These are phyloP conservation scores for Ceratocystis albifundus DNA, from an alignment of 2,329 filamentous ascomycete genomes.

Conservation along the genomic window DNA sequence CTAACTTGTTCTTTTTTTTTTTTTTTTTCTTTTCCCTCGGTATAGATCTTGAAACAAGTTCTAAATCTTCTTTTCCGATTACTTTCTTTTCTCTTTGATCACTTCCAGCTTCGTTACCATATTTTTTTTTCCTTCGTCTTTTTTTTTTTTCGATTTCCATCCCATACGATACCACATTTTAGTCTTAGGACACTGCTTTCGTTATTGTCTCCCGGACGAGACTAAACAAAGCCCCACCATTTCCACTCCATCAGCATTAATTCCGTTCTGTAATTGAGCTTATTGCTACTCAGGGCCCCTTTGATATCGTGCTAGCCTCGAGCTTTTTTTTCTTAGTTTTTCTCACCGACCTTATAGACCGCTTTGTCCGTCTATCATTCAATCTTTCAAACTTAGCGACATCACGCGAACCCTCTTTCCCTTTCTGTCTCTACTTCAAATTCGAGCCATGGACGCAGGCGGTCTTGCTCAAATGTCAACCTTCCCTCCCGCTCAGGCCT, in stretches of 20 bases:
- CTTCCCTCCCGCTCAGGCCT: conserved; percentile 58
- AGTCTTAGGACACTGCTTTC: conserved; percentile 9
- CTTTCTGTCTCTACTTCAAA: conserved; percentile 4
- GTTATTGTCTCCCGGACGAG: conserved; percentile 22
- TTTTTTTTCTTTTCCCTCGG: conserved; percentile 5
- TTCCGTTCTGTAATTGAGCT: conserved; percentile 9
- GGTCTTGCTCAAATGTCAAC: conserved; percentile 97
- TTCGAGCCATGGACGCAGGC: conserved; percentile 74
- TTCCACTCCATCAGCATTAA: not conserved
- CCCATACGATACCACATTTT: conserved; percentile 13
- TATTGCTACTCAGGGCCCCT: conserved; percentile 1
- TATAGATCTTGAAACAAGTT: conserved; percentile 13
- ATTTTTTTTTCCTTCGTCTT: not conserved
- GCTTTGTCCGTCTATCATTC: conserved; percentile 20
- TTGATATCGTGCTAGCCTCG: conserved; percentile 7
- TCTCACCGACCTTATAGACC: conserved; percentile 18
- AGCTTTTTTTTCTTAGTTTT: not conserved
- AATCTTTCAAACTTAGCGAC: conserved; percentile 9
- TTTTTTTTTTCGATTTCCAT: conserved; percentile 6
- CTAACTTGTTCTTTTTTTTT: conserved; percentile 3
- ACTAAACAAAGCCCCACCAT: conserved; percentile 10
- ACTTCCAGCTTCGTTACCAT: not conserved
- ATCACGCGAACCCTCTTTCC: conserved; percentile 13
- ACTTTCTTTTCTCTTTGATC: conserved; percentile 12
- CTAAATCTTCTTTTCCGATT: conserved; percentile 14